Conservation (phyloP, 2,329 filamentous ascomycete species). For the Fusarium zealandicum region DNA sequence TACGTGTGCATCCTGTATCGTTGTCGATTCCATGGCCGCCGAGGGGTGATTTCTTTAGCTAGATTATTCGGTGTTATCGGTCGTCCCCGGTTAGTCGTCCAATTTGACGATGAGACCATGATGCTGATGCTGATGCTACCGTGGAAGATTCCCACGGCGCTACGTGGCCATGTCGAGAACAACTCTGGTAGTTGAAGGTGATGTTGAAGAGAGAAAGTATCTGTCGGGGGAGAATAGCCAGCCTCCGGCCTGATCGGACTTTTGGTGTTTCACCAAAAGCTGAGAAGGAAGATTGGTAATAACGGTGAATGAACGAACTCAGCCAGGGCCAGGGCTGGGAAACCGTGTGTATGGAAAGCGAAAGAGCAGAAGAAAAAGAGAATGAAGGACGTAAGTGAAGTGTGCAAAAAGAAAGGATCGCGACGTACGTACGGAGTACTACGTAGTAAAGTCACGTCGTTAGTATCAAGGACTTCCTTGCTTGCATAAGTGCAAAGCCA, state of each 20-base stretch:
- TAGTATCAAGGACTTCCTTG: conserved; percentile 34
- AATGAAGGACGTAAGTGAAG: conserved; percentile 23
- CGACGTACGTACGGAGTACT: conserved; percentile 2
- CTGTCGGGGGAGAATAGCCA: conserved; percentile 3
- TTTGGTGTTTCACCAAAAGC: conserved; percentile 5
- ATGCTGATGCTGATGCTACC: conserved; percentile 16
- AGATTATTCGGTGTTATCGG: conserved; percentile 15
- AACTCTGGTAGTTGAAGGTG: background rate
- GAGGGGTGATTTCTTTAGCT: conserved; percentile 13
- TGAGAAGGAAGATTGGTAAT: conserved; percentile 1
- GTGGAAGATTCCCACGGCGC: conserved; percentile 8
- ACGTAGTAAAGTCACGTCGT: conserved; percentile 25
- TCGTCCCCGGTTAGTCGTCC: conserved; percentile 19
- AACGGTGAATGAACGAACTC: conserved; percentile 29
- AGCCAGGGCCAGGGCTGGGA: conserved; percentile 33
- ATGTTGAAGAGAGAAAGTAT: background rate
- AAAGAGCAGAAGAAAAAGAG: conserved; percentile 2
- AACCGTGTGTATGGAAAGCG: background rate
- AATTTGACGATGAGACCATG: conserved; percentile 21
- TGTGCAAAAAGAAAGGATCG: conserved; percentile 4
- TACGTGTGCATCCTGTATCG: conserved; percentile 27
- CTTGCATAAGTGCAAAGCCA: conserved; percentile 22
- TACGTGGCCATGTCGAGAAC: conserved; percentile 22
- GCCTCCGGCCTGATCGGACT: conserved; percentile 10
- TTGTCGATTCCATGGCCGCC: conserved; percentile 33